Percentiles rank a stretch among this genome's conserved stretches.
Conservation (phyloP, 2,329 filamentous ascomycete genomes). For the Hymenoscyphus fraxineus region DNA sequence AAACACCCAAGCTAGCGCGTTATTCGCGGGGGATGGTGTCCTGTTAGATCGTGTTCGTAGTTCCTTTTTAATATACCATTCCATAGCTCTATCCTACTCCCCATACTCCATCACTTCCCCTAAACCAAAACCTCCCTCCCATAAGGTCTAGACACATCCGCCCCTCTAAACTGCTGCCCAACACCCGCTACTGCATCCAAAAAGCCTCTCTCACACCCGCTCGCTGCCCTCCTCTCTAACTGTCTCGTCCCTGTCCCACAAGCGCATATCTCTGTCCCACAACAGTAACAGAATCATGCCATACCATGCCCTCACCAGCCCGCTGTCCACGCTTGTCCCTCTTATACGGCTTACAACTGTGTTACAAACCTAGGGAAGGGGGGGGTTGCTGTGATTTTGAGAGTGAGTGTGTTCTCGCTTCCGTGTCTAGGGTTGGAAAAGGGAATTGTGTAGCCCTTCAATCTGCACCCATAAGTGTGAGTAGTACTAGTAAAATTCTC, state of each 20-base stretch:
- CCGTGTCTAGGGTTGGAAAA: constrained; percentile 18
- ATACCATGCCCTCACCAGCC: constrained; percentile 17
- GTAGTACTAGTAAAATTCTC: constrained; percentile 26
- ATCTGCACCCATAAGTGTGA: constrained; percentile 30
- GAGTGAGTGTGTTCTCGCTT: constrained; percentile 37
- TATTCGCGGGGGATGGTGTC: constrained; percentile 24
- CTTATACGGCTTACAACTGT: constrained; percentile 34
- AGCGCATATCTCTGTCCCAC: constrained; percentile 33
- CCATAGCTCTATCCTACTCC: background rate
- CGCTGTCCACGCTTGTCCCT: constrained; percentile 37
- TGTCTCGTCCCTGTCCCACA: constrained; percentile 39
- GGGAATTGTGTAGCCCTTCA: constrained; percentile 36
- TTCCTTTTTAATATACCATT: too few relatives aligned
- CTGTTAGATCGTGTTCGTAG: constrained; percentile 21
- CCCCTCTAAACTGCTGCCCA: constrained; percentile 38
- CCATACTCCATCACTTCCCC: background rate
- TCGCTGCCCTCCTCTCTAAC: constrained; percentile 43
- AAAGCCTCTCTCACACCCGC: constrained; percentile 32
- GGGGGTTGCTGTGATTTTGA: constrained; percentile 46
- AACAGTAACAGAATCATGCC: constrained; percentile 9
- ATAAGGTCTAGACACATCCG: background rate
- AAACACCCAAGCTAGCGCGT: background rate
- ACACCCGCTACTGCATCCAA: constrained; percentile 44
- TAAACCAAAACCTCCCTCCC: background rate
- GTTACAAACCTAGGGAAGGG: constrained; percentile 34